phyloP scores from a whole-genome alignment of 305 asterid genomes.

The Fraxinus ornus region DNA sequence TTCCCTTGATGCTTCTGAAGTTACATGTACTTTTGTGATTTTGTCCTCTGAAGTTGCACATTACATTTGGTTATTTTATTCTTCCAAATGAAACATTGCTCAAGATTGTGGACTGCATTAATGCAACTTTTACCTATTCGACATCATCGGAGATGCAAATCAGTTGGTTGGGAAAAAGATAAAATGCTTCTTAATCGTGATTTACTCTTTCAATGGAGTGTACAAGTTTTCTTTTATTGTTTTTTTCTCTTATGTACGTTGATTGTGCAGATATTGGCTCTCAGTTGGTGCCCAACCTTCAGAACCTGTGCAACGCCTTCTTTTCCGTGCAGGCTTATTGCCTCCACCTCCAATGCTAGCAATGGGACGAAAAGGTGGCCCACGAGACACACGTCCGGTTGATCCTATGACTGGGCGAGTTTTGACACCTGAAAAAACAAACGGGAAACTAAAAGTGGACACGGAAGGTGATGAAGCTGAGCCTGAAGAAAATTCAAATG shows the following conservation, averaged over 20 bases:
- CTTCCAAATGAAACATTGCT: neutral
- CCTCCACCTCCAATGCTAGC: constrained; percentile 93
- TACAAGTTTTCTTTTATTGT: neutral
- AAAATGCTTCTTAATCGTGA: neutral
- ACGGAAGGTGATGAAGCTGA: constrained; percentile 37
- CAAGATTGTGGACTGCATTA: neutral
- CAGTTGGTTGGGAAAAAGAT: neutral
- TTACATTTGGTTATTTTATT: neutral
- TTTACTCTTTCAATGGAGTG: neutral
- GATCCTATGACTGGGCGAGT: constrained; percentile 81
- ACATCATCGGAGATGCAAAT: neutral
- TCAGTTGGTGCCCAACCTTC: constrained; percentile 91
- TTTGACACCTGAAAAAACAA: constrained; percentile 32
- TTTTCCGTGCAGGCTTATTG: constrained; percentile 67
- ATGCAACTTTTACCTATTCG: neutral
- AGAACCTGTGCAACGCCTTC: constrained; percentile 77
- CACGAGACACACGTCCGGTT: constrained; percentile 68
- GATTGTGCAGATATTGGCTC: constrained; percentile 67
- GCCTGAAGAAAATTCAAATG: constrained; percentile 21
- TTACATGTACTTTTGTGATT: neutral
- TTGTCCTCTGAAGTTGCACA: neutral
- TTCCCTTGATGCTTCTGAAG: neutral
- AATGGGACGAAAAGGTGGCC: constrained; percentile 90
- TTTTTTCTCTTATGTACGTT: constrained; percentile 4
- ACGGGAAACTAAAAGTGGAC: constrained; percentile 15